Evolutionary conservation across 495 filamentous ascomycete species (phyloP), one percentile per base, ranked within the genome.

Genomic region (Neurospora hispaniola): DNA sequence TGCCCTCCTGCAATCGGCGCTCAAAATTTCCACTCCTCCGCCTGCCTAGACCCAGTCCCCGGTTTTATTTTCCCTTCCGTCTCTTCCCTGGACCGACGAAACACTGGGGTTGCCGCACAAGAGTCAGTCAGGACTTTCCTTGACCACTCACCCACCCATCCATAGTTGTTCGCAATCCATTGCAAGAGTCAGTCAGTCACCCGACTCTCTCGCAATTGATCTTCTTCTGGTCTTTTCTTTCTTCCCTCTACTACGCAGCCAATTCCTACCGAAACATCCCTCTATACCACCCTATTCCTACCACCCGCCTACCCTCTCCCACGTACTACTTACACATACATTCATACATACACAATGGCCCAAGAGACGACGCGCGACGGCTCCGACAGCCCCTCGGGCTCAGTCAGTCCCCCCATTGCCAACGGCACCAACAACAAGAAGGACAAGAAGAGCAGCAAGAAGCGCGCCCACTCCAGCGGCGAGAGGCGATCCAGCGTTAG

Each of bases 401-500:
- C 74, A 8, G 66, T 77, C 59, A 73, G 76, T 38, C 73, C 77
- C 40, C 73, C 73, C 71, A 72, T 72, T 66, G 72, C 73, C 72
- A 80, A 75, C 69, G 74, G 76, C 69, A 74, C 72, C 69, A 74
- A 73, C 41, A 54, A 48, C 41, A 54, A 59, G 35, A 79, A 72
- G 27, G 76, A 74, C 0, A 76, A 44, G 23, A 81, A 73, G 69
- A 81, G 75, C 70, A 72, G 77, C 73, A 77, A 75, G 76, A 68
- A 79, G 73, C 71, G 75, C 73, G 72, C 76, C 74, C 70, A 35
- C 74, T 68, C 77, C 68, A 43, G 70, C 75, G 68, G 71, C 35
- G 78, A 85, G 78, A 81, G 85, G 40, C 81, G 84, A 39, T 80
- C 81, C 35, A 88, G 85, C 79, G 78, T 91, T 75, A 89, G 88